Base-by-base conservation (phyloP, 352 stramenopile species). In the Globisporangium recalcitrans region DNA sequence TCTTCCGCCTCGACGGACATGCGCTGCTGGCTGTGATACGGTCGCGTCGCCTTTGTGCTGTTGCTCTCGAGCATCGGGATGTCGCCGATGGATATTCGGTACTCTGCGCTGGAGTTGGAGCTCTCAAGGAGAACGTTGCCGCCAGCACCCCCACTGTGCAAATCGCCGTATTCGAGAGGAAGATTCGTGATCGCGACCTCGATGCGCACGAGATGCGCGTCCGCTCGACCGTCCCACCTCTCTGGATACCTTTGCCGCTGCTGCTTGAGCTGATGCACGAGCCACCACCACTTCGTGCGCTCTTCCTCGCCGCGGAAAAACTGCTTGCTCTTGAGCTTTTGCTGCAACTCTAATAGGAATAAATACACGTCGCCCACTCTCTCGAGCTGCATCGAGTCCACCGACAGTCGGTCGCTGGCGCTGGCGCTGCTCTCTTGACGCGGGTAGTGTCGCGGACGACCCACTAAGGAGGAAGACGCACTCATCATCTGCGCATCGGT, bases 241-340 rank as follows among this genome's bases (percentile, higher is more conserved):
- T 60, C 52, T 16, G 64, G 60, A 27, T 53, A 51, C 49, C 64
- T 53, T 19, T 74, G 54, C 36, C 70, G 70, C 51, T 80, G 70
- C 19, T 67, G 62, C 40, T 63, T 73, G 38, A 79, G 63, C 56
- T 74, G 68, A 29, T 81, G 64, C 57, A 76, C 63, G 19, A 62
- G 55, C 72, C 62, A 77, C 32, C 68, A 67, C 72, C 72, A 83
- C 21, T 65, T 64, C 40, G 70, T 74, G 27, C 72, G 74, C 46
- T 80, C 74, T 14, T 71, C 65, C 53, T 80, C 74, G 40, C 62
- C 59, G 1, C 52, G 64, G 61, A 80, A 73, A 3, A 34, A 10
- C 7, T 73, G 58, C 1, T 65, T 54, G 16, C 52, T 29, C 6
- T 57, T 60, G 22, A 82, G 61, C 32, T 62, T 68, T 14, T 52